Evolutionary conservation across 1,284 basidiomycete genomes (phyloP).

Genomic region (Trametes versicolor): DNA sequence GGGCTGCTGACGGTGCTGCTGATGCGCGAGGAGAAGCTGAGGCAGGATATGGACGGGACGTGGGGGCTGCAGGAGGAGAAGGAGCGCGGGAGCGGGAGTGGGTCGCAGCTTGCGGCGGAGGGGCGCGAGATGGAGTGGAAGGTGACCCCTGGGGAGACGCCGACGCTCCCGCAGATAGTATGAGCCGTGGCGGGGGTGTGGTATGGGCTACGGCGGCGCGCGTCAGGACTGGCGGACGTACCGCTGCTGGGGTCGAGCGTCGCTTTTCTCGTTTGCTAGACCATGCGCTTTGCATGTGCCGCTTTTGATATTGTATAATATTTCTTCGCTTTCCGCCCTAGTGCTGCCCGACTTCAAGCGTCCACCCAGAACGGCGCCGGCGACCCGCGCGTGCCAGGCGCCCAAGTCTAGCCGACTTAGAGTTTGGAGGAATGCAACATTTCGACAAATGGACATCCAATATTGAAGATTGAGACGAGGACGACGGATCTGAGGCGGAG

Average conservation of each 20-base stretch:
- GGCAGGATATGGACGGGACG: conserved; percentile 21
- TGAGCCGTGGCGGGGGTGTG: background rate
- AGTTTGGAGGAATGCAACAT: background rate
- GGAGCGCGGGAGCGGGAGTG: background rate
- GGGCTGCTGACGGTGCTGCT: conserved; percentile 27
- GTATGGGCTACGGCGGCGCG: background rate
- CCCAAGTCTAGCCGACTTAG: too few species aligned
- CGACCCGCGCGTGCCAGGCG: too few species aligned
- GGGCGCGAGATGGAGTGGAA: conserved; percentile 2
- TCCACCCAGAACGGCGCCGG: too few species aligned
- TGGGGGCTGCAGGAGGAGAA: conserved; percentile 31
- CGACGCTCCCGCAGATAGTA: background rate
- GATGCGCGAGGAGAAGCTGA: conserved; percentile 28
- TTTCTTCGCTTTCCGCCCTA: background rate
- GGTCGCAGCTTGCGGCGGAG: background rate
- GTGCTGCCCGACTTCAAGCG: background rate
- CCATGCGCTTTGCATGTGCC: background rate
- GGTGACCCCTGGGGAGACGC: background rate
- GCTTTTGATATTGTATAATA: background rate
- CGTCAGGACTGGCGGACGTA: background rate
- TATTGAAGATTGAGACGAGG: background rate
- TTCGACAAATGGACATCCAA: background rate
- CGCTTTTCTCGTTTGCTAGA: background rate
- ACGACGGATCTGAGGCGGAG: too few species aligned
- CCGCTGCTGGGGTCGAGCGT: background rate